Base-by-base conservation (phyloP, 2,329 filamentous ascomycete genomes). In the Penicillium concentricum region DNA sequence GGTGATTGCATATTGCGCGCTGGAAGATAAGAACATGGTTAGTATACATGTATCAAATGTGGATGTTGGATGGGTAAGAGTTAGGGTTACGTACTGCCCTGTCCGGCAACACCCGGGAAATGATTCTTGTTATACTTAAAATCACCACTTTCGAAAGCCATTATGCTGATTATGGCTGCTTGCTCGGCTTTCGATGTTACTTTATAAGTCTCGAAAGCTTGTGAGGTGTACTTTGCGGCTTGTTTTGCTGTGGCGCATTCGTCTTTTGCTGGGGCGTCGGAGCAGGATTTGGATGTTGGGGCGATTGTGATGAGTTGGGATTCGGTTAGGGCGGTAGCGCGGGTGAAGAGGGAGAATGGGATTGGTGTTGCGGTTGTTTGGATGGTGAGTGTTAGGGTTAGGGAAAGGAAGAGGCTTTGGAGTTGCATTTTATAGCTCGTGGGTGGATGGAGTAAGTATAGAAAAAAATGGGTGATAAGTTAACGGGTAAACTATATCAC, bases 111-210 rank as follows among this genome's bases (percentile, higher is more conserved):
- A 16, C 69, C 72, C 0, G 82, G 82, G 76, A 72, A 82, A 65
- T 85, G 78, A 74, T 92, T 91, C 72, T 80, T 82, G 74, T 87
- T 90, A 81, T 84, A 92, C 66, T 83, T 80, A 76, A 92, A 90
- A 60, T 87, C 81, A 22, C 56, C 84, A 2, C 84, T 85, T 76
- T 95, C 91, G 69, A 86, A 87, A 12, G 87, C 84, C 77, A 90
- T 88, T 67, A 91, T 79, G 13, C 86, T 80, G 42, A 94, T 69
- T 16, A 92, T 73, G 22, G 87, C 89, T 7, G 90, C 90, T 69
- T 89, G 86, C 64, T 88, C 84, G 22, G 79, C 82, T 22, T 76
- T 74, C 34, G 72, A 71, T 46, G 74, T 79, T 64, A 92, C 76
- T 3, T 71, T 62, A 78, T 90, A 88, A 12, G 78, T 73, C 18